Conservation (phyloP, 495 filamentous ascomycete species). For the Hypoxylon fragiforme region DNA sequence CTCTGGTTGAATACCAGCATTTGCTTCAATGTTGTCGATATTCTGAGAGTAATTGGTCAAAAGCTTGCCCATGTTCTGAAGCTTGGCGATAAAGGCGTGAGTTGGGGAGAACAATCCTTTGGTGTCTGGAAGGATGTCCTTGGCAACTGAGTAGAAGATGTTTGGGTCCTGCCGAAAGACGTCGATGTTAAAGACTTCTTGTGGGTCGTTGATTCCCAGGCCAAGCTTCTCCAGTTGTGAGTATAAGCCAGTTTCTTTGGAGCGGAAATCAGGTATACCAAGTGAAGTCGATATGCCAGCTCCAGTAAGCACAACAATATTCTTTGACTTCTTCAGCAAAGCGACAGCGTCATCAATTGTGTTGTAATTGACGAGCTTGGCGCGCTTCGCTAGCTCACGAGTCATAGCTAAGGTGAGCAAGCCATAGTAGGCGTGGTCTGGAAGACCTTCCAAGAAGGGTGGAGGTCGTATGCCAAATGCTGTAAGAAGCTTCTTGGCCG, state of each 20-base stretch:
- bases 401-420: constrained; percentile 76
- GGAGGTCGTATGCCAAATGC: constrained; percentile 88
- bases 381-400: constrained; percentile 80
- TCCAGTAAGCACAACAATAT: constrained; percentile 92
- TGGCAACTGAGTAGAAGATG: constrained; percentile 90
- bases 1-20: constrained; percentile 78
- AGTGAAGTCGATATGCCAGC: constrained; percentile 89
- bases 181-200: constrained; percentile 91
- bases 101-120: constrained; percentile 78
- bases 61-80: constrained; percentile 87
- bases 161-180: constrained; percentile 83
- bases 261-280: constrained; percentile 89
- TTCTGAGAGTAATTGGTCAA: constrained; percentile 98
- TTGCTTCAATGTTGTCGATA: constrained; percentile 93
- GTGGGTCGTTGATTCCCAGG: constrained; percentile 73
- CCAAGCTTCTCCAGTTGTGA: constrained; percentile 73
- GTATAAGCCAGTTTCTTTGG: constrained; percentile 84
- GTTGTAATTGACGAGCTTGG: constrained; percentile 81
- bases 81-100: constrained; percentile 92
- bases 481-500: constrained; percentile 82
- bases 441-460: constrained; percentile 70
- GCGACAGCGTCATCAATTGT: constrained; percentile 83
- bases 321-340: constrained; percentile 71
- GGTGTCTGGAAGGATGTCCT: constrained; percentile 81
- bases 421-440: constrained; percentile 73